Base-by-base conservation (phyloP, 257 asterid species). In the Solanum dulcamara region DNA sequence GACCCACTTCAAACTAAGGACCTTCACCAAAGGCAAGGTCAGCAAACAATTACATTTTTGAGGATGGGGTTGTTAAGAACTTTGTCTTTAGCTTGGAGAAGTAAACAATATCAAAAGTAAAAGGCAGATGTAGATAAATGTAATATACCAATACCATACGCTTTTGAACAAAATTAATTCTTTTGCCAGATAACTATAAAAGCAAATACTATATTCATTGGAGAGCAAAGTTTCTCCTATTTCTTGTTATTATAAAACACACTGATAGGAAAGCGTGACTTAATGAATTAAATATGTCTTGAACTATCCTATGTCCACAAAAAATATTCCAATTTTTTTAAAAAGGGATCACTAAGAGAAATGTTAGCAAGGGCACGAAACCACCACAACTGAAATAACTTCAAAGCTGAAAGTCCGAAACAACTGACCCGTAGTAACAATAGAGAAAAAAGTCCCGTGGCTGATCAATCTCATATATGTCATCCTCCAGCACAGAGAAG, bases 361-460 rank as follows among this genome's bases (percentile, higher is more conserved):
- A 71, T 71, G 38, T 40, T 24, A 74, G n/a, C 81, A 24, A 75
- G 81, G 24, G 22, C 9, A 44, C 15, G 1, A 48, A 30, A 18
- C 42, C 83, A 77, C 42, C 42, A 48, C 30, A 30, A 48, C 28
- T 30, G 17, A 77, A 77, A 77, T 28, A 30, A 46, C 24, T 30
- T 77, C 83, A 48, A 48, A 77, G 64, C 64, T 17, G 83, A 22
- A 1, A 10, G 15, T 57, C 66, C n/a, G 66, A 72, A 68, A 48
- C 83, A 86, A 81, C 97, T 88, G 67, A 95, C 99, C 98, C 99
- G 79, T 95, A 96, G 86, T 95, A 96, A 89, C 98, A 94, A 79
- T 95, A 96, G 26, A 96, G 94, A 77, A 90, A 94, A 85, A 95
- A 93, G 79, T 96, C 99, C 81, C 94, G 94, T 28, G 98, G 98